Percentiles rank a stretch among this genome's conserved stretches.
These are phyloP conservation scores for Penicillium subrubescens DNA, from an alignment of 495 filamentous ascomycete genomes.

Conservation along the genomic window DNA sequence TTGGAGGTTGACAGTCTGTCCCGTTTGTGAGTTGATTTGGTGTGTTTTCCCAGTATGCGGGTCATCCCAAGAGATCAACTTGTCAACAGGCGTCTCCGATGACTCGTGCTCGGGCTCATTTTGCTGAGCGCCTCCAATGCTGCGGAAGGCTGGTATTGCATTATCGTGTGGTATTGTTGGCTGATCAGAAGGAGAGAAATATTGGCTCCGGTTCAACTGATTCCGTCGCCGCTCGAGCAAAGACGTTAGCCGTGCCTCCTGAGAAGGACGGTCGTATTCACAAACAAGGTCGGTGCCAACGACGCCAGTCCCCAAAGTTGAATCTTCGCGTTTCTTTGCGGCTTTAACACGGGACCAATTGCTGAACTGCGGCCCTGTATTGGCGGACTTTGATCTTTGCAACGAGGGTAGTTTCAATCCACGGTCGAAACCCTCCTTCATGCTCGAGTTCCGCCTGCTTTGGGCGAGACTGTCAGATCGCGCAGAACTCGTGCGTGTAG, in stretches of 20 bases:
- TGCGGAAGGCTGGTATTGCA: background rate
- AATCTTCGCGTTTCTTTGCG: conserved; percentile 36
- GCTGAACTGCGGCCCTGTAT: conserved; percentile 45
- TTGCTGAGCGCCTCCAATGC: background rate
- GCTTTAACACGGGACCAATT: conserved; percentile 72
- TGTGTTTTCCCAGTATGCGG: conserved; percentile 61
- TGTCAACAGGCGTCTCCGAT: conserved; percentile 24
- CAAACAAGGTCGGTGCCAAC: background rate
- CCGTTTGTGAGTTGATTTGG: conserved; percentile 63
- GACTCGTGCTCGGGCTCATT: background rate
- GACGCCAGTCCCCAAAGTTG: background rate
- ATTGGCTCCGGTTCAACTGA: background rate
- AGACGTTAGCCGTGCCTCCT: background rate
- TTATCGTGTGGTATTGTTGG: background rate
- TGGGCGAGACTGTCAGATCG: background rate
- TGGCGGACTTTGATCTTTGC: conserved; percentile 17
- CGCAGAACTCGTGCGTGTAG: background rate
- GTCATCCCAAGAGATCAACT: conserved; percentile 65
- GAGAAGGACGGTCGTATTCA: background rate
- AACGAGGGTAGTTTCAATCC: conserved; percentile 41
- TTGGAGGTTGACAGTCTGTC: conserved; percentile 45
- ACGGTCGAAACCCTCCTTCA: conserved; percentile 31
- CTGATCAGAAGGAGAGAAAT: background rate
- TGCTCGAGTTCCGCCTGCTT: conserved; percentile 4
- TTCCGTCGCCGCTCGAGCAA: background rate